Evolutionary conservation across 1,139 yeast genomes (phyloP).

Genomic region (Candida glucosophila): DNA sequence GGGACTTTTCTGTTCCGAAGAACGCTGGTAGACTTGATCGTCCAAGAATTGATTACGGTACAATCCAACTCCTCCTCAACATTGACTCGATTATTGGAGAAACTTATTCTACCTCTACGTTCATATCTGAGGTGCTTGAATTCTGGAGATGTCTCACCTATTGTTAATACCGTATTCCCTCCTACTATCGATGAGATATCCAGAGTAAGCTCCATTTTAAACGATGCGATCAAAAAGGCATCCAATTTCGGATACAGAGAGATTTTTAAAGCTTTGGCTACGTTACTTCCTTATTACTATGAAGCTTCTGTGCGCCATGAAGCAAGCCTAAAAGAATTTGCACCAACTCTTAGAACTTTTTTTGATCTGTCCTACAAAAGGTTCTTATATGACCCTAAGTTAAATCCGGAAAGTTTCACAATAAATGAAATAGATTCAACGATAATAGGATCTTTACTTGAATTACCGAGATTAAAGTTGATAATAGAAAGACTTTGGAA

Average conservation of each 20-base stretch:
- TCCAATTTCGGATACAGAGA: slow-evolving; percentile 62
- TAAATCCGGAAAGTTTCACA: slow-evolving; percentile 36
- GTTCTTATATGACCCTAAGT: slow-evolving; percentile 24
- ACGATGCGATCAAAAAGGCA: slow-evolving; percentile 67
- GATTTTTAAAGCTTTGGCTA: slow-evolving; percentile 67
- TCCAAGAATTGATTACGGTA: slow-evolving; percentile 57
- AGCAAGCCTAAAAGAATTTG: slow-evolving; percentile 47
- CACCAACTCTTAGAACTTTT: slow-evolving; percentile 36
- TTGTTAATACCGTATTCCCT: slow-evolving; percentile 73
- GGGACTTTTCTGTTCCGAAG: too few relatives aligned
- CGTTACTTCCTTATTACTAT: slow-evolving; percentile 79
- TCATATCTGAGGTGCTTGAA: slow-evolving; percentile 47
- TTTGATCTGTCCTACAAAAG: slow-evolving; percentile 36
- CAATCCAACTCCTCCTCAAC: slow-evolving; percentile 71
- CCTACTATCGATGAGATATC: slow-evolving; percentile 94
- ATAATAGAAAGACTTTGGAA: slow-evolving; percentile 49
- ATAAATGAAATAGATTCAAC: slow-evolving; percentile 57
- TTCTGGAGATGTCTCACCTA: slow-evolving; percentile 47
- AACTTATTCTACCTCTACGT: slow-evolving; percentile 72
- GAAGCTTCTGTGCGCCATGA: slow-evolving; percentile 90
- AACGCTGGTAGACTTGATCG: slow-evolving; percentile 37
- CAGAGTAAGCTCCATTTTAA: slow-evolving; percentile 74
- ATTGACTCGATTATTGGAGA: slow-evolving; percentile 65
- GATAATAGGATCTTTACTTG: slow-evolving; percentile 57
- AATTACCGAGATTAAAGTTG: slow-evolving; percentile 61